Base-by-base conservation (phyloP, 2,329 filamentous ascomycete species). In the Nannizzia gypsea region DNA sequence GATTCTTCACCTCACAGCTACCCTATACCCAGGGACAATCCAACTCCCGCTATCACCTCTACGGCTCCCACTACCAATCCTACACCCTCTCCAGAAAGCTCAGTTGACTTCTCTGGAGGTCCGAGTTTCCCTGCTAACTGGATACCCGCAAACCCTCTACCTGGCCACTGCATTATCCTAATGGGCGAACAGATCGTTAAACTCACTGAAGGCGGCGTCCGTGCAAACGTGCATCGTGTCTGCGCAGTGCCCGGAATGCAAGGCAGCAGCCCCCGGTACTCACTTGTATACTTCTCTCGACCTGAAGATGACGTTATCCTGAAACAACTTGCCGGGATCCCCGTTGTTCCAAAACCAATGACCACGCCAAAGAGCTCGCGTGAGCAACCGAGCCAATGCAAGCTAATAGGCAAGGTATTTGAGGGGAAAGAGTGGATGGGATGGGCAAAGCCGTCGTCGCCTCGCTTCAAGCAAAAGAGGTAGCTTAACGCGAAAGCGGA, bases 261-360 rank as follows among this genome's bases (percentile, higher is more conserved):
- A 44, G 38, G 34, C 24, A 13, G 42, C 3, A 26, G 20, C 5
- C 24, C 59, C 3, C 59, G 61, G 11, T 59, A 57, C 48, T 63
- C 61, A 13, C 52, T 63, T 2, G 61, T 63, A 8, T 63, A 63
- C 58, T 63, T 63, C 24, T 60, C 59, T 6, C 56, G 61, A 3
- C 61, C 59, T 6, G 61, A 63, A 42, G 61, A 63, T 40, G 57
- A 63, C 24, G 61, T 61, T 44, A 60, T 63, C 13, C 40, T 63
- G 36, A 58, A 60, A 42, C 61, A 63, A 54, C 57, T 63, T 42
- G 59, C 60, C 28, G 61, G 61, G 13, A 31, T 59, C 22, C 17
- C 61, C 13, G 59, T 63, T 5, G 59, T 62, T 8, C 61, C 61
- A n/a, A 31, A 28, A 28, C 58, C 60, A 11, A 24, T 46, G 6